Evolutionary conservation across 2,329 filamentous ascomycete species (phyloP).

Genomic region (Diplocarpon rosae): DNA sequence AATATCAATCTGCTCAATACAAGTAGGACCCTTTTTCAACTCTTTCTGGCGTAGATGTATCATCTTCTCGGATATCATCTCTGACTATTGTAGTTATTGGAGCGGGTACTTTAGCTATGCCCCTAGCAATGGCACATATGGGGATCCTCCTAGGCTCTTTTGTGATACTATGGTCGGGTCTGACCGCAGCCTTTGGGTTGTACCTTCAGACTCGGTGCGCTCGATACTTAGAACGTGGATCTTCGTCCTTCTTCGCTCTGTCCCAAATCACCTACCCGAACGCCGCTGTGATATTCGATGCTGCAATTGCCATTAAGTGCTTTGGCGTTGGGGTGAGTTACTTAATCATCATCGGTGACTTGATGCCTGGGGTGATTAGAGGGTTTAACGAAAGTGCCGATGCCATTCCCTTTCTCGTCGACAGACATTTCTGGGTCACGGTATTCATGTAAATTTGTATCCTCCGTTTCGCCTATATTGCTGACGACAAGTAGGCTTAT

Average conservation of each 20-base stretch:
- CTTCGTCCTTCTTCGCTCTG: slow-evolving; percentile 88
- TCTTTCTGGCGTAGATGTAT: neutral
- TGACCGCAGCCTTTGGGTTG: slow-evolving; percentile 82
- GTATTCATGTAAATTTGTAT: slow-evolving; percentile 63
- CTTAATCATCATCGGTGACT: slow-evolving; percentile 94
- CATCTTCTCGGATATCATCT: neutral
- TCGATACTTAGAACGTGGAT: slow-evolving; percentile 80
- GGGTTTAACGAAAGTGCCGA: slow-evolving; percentile 61
- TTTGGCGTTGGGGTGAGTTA: slow-evolving; percentile 97
- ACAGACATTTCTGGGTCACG: slow-evolving; percentile 95
- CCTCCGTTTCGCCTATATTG: neutral
- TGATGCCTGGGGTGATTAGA: slow-evolving; percentile 88
- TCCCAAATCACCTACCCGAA: slow-evolving; percentile 96
- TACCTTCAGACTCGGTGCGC: slow-evolving; percentile 93
- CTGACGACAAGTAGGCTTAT: slow-evolving; percentile 48
- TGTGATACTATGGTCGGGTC: slow-evolving; percentile 82
- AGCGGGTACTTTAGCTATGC: slow-evolving; percentile 84
- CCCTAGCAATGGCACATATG: slow-evolving; percentile 91
- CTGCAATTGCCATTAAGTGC: slow-evolving; percentile 93
- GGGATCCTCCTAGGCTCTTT: slow-evolving; percentile 76
- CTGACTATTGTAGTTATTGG: slow-evolving; percentile 57
- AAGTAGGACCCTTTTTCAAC: slow-evolving; percentile 45
- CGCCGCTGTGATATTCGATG: slow-evolving; percentile 88
- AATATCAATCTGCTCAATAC: slow-evolving; percentile 95
- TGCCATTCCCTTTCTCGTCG: slow-evolving; percentile 63